Evolutionary conservation across 495 filamentous ascomycete genomes (phyloP).

Genomic region (Podospora fimiseda): DNA sequence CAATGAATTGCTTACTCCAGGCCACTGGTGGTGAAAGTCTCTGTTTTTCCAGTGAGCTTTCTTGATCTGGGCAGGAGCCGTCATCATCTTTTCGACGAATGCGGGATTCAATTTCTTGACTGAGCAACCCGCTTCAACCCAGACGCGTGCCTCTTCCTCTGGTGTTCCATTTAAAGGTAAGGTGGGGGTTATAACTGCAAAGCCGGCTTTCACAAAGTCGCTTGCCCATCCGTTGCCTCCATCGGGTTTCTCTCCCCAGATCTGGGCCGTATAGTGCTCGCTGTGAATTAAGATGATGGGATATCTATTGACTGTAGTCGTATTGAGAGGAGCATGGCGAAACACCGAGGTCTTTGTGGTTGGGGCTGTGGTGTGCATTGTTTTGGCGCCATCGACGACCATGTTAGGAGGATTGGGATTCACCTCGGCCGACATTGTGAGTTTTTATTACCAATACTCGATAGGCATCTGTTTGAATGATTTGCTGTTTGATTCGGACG

Average conservation of each 20-base stretch:
- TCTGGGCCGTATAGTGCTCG: slow-evolving; percentile 45
- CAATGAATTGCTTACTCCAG: slow-evolving; percentile 40
- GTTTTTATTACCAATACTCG: no score
- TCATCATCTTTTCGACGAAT: slow-evolving; percentile 30
- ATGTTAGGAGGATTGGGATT: no score
- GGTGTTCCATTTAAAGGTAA: slow-evolving; percentile 32
- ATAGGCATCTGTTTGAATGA: no score
- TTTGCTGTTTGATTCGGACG: no score
- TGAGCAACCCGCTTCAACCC: background rate
- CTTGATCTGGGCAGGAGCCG: slow-evolving; percentile 28
- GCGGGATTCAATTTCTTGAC: slow-evolving; percentile 6
- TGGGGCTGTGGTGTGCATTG: no score
- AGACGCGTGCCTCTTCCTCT: background rate
- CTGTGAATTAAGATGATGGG: slow-evolving; percentile 52
- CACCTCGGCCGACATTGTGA: no score
- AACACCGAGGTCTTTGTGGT: background rate
- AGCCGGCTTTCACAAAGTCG: slow-evolving; percentile 43
- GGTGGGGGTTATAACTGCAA: slow-evolving; percentile 42
- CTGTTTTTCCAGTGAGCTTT: slow-evolving; percentile 36
- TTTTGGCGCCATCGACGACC: no score
- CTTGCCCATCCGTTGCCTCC: slow-evolving; percentile 45
- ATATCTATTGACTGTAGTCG: slow-evolving; percentile 14
- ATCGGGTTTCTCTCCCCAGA: slow-evolving; percentile 48
- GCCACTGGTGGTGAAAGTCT: slow-evolving; percentile 49
- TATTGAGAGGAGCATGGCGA: slow-evolving; percentile 25